Conservation (phyloP, 768 basidiomycete genomes). For the Trametes coccinea region DNA sequence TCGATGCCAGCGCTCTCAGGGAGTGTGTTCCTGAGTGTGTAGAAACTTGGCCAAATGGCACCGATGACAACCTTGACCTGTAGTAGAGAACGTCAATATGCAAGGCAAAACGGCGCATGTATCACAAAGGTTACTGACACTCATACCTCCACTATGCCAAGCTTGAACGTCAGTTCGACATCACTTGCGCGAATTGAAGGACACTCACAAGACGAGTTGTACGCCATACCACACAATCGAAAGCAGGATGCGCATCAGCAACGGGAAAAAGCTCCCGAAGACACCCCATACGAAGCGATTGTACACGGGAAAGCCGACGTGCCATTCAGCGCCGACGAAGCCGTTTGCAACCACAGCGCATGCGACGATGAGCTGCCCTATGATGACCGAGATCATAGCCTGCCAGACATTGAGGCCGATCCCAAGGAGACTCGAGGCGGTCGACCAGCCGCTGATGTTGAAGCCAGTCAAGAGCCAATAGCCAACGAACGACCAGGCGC, state of each 20-base stretch:
- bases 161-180: neutral
- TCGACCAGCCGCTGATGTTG: constrained; percentile 24
- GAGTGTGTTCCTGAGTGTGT: constrained; percentile 20
- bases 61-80: constrained; percentile 23
- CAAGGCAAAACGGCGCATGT: neutral
- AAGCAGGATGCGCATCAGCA: constrained; percentile 23
- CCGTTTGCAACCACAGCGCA: constrained; percentile 19
- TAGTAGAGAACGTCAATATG: neutral
- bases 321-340: constrained; percentile 24
- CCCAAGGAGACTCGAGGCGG: constrained; percentile 22
- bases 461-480: constrained; percentile 26
- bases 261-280: constrained; percentile 24
- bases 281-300: constrained; percentile 23
- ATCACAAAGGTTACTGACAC: neutral
- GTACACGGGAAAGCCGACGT: constrained; percentile 23
- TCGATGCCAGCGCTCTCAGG: constrained; percentile 22
- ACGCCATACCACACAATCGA: constrained; percentile 26
- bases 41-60: constrained; percentile 24
- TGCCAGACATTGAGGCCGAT: constrained; percentile 25
- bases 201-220: constrained; percentile 21
- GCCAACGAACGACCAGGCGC: constrained; percentile 22
- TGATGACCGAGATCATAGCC: constrained; percentile 21
- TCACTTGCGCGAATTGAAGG: too few species aligned
- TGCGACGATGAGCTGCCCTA: constrained; percentile 20
- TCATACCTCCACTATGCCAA: constrained; percentile 9